These are phyloP conservation scores for Monosporozyma solicola DNA, from an alignment of 805 yeast species.

Conservation along the genomic window DNA sequence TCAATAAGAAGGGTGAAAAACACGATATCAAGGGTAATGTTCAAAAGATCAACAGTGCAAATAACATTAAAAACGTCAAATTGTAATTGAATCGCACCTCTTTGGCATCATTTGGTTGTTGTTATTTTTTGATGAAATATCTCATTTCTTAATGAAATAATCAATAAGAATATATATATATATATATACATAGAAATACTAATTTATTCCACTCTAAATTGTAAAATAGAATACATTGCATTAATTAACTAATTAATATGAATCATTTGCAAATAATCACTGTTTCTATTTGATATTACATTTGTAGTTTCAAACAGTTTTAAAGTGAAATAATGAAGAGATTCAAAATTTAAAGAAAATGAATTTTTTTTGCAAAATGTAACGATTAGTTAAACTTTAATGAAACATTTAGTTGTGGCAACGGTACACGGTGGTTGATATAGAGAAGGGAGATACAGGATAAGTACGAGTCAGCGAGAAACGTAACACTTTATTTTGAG, in stretches of 20 bases:
- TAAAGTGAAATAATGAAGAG: background rate
- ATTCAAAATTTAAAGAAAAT: background rate
- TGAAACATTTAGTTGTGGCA: background rate
- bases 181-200: background rate
- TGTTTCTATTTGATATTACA: background rate
- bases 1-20: conserved; percentile 67
- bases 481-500: background rate
- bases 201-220: background rate
- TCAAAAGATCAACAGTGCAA: conserved; percentile 26
- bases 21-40: conserved; percentile 64
- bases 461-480: background rate
- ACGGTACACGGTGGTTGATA: background rate
- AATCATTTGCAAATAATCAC: no score
- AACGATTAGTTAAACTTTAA: background rate
- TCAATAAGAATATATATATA: background rate
- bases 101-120: background rate
- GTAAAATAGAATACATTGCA: background rate
- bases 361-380: background rate
- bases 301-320: background rate
- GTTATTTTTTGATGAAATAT: no score
- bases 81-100: background rate
- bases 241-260: background rate
- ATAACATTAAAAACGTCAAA: background rate
- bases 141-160: no score
- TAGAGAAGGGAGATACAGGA: background rate